A percentile compares a stretch with the other conserved stretches of the same genome.
Conservation (phyloP, 202 grass and related monocot genomes). For the Cymbopogon flexuosus region DNA sequence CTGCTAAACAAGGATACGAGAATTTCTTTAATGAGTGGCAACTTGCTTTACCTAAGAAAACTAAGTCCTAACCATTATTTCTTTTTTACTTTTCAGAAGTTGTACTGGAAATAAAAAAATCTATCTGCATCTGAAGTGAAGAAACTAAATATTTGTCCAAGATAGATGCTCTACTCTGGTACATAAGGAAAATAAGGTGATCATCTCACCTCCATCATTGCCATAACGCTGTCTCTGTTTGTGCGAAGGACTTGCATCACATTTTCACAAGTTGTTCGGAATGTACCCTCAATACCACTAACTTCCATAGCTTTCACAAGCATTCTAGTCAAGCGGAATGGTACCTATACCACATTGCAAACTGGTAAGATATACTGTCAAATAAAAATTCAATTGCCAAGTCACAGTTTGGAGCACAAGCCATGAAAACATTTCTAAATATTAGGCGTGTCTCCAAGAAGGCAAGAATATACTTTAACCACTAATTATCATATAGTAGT, state of each 20-base stretch:
- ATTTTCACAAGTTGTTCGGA: constrained; percentile 96
- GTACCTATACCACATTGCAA: constrained; percentile 53
- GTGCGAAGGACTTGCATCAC: constrained; percentile 98
- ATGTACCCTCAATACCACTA: constrained; percentile 95
- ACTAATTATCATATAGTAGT: background rate
- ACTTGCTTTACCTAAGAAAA: background rate
- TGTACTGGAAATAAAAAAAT: background rate
- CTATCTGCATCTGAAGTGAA: background rate
- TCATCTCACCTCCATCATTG: constrained; percentile 95
- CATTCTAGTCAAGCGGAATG: constrained; percentile 96
- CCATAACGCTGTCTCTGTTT: constrained; percentile 97
- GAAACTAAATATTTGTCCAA: background rate
- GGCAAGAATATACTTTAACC: background rate
- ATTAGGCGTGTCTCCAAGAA: background rate
- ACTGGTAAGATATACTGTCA: background rate
- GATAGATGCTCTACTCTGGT: background rate
- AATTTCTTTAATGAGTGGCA: background rate
- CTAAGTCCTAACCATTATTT: background rate
- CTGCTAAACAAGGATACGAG: background rate
- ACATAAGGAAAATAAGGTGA: background rate
- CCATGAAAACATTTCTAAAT: background rate
- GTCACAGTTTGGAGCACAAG: background rate
- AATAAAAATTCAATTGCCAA: constrained; percentile 23
- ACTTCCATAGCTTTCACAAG: constrained; percentile 99
- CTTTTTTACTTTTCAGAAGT: background rate